phyloP scores from a whole-genome alignment of 495 filamentous ascomycete genomes.

The Podospora fimiseda region DNA sequence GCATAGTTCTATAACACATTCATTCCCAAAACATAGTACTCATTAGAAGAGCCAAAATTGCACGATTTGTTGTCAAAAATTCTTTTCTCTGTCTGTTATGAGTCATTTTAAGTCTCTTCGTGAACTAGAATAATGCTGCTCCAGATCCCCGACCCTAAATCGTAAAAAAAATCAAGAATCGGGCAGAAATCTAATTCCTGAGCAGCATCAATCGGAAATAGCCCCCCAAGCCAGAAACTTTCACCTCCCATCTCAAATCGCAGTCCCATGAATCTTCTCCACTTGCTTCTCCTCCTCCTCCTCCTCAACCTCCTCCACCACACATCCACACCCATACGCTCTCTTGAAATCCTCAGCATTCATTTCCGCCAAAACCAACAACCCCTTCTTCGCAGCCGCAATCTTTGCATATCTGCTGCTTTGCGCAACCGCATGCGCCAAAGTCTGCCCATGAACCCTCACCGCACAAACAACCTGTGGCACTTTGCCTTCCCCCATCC shows the following conservation, averaged over 20 bases:
- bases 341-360: constrained; percentile 51
- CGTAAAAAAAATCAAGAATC: too few species aligned
- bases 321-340: constrained; percentile 60
- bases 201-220: too few species aligned
- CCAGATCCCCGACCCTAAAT: too few species aligned
- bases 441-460: constrained; percentile 64
- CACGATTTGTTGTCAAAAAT: too few species aligned
- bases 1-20: too few species aligned
- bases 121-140: too few species aligned
- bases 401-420: constrained; percentile 68
- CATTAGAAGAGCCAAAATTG: too few species aligned
- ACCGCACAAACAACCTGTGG: constrained; percentile 61
- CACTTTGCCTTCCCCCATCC: constrained; percentile 27
- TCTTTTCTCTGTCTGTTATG: too few species aligned
- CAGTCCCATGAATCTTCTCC: constrained; percentile 5
- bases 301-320: not conserved
- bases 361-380: constrained; percentile 53
- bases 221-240: too few species aligned
- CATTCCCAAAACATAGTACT: too few species aligned
- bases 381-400: constrained; percentile 61
- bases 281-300: constrained; percentile 3
- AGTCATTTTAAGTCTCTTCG: too few species aligned
- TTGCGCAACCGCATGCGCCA: constrained; percentile 54
- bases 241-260: constrained; percentile 13
- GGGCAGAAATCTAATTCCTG: too few species aligned